These are phyloP conservation scores for Punica granatum DNA, from an alignment of 345 rosid species.

Conservation along the genomic window DNA sequence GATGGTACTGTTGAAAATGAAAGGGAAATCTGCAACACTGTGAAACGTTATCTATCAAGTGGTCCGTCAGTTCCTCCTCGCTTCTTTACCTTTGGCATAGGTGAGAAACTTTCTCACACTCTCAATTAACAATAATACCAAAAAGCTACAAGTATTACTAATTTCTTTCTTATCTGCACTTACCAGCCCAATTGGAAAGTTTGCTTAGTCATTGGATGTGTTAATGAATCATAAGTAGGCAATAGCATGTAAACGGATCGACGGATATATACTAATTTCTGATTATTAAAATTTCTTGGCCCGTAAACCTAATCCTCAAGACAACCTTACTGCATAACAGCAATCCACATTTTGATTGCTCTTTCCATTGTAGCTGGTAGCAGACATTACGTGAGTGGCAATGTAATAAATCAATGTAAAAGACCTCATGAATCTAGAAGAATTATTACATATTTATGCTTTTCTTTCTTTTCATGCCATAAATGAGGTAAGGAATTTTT, in stretches of 20 bases:
- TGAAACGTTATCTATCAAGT: constrained; percentile 33
- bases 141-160: neutral
- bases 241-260: neutral
- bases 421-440: neutral
- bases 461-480: neutral
- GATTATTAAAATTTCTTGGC: neutral
- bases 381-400: neutral
- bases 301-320: neutral
- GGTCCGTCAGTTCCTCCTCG: constrained; percentile 53
- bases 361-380: too few species aligned
- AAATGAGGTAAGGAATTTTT: neutral
- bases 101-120: constrained; percentile 20
- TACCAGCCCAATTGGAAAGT: neutral
- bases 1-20: constrained; percentile 91
- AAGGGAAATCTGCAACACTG: constrained; percentile 57
- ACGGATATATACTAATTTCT: neutral
- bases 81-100: constrained; percentile 80
- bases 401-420: neutral
- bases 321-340: neutral
- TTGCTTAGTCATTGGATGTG: neutral
- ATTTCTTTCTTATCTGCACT: neutral
- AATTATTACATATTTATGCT: neutral
- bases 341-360: neutral
- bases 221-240: neutral
- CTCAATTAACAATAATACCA: neutral